phyloP scores from a whole-genome alignment of 2,329 filamentous ascomycete genomes.

The Aspergillus fumigatus region DNA sequence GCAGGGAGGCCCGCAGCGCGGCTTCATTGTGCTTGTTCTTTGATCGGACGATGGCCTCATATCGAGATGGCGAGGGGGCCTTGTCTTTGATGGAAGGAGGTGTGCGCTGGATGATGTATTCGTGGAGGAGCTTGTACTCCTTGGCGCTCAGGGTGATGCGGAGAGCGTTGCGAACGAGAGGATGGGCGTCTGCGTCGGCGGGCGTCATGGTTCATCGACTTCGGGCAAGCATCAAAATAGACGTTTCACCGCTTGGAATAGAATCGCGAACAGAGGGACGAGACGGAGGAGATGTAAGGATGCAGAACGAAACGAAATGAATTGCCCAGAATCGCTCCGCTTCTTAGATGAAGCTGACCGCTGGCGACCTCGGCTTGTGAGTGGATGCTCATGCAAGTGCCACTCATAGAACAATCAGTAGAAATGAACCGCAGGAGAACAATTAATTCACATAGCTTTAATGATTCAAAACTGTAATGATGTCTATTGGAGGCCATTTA shows the following conservation, averaged over 20 bases:
- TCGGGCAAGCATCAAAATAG: neutral
- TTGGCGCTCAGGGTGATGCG: slow-evolving; percentile 78
- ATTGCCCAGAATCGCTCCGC: neutral
- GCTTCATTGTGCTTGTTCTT: slow-evolving; percentile 65
- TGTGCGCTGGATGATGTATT: slow-evolving; percentile 73
- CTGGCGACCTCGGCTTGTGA: neutral
- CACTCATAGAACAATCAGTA: neutral
- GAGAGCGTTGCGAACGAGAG: slow-evolving; percentile 76
- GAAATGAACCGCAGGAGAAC: neutral
- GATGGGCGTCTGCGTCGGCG: slow-evolving; percentile 47
- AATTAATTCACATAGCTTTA: neutral
- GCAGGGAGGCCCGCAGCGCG: slow-evolving; percentile 65
- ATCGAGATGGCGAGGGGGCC: slow-evolving; percentile 47
- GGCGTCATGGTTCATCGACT: slow-evolving; percentile 20
- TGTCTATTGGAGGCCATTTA: neutral
- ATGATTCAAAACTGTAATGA: neutral
- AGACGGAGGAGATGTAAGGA: neutral
- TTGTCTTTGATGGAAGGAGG: slow-evolving; percentile 52
- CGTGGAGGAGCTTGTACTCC: slow-evolving; percentile 81
- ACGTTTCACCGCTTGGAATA: neutral
- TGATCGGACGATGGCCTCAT: slow-evolving; percentile 47
- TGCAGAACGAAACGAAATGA: neutral
- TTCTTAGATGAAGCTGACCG: neutral
- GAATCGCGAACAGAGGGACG: neutral
- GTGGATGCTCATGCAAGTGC: neutral